Evolutionary conservation across 805 yeast genomes (phyloP).

Genomic region (Metschnikowia proteae): DNA sequence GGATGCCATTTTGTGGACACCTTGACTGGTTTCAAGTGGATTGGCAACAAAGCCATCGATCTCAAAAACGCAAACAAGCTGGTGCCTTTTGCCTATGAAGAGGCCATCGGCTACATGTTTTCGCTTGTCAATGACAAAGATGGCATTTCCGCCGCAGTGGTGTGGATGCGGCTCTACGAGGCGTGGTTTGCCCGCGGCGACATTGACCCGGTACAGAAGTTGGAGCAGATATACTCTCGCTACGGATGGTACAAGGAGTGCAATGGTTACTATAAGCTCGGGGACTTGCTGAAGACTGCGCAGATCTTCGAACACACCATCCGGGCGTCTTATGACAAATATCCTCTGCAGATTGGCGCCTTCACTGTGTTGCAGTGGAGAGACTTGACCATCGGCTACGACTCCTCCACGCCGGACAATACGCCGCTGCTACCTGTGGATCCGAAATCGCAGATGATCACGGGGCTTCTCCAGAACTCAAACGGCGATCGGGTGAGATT

Average conservation of each 20-base stretch:
- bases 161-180: conserved; percentile 68
- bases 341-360: conserved; percentile 53
- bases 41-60: conserved; percentile 82
- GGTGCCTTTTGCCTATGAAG: conserved; percentile 92
- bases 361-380: conserved; percentile 66
- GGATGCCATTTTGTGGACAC: conserved; percentile 74
- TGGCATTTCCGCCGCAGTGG: conserved; percentile 76
- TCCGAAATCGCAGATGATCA: conserved; percentile 79
- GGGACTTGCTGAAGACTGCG: conserved; percentile 48
- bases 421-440: conserved; percentile 70
- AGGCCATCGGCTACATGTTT: conserved; percentile 95
- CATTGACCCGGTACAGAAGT: conserved; percentile 42
- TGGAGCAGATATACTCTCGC: conserved; percentile 54
- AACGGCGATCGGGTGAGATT: conserved; percentile 50
- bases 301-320: conserved; percentile 50
- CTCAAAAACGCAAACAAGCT: conserved; percentile 56
- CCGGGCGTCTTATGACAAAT: conserved; percentile 30
- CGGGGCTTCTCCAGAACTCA: conserved; percentile 43
- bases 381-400: conserved; percentile 80
- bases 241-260: conserved; percentile 82
- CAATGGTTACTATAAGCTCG: conserved; percentile 79
- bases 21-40: conserved; percentile 96
- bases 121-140: conserved; percentile 84
- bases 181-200: conserved; percentile 44
- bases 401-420: conserved; percentile 58